These are phyloP conservation scores for Antrodiella citrinella DNA, from an alignment of 768 basidiomycete species.

Conservation along the genomic window DNA sequence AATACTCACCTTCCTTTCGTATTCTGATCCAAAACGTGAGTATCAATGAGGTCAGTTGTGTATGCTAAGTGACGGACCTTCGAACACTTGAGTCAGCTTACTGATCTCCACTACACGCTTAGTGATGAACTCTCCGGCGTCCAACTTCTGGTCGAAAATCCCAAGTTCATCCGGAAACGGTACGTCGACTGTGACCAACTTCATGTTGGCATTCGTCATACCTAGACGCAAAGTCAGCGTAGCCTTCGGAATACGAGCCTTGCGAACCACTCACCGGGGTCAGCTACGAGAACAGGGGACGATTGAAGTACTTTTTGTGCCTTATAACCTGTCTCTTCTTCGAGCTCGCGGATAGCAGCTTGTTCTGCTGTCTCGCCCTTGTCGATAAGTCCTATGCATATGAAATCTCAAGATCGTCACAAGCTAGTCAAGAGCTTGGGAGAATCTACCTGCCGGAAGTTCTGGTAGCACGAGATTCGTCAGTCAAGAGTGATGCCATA, in stretches of 20 bases:
- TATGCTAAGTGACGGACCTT: constrained; percentile 45
- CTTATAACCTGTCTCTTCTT: constrained; percentile 89
- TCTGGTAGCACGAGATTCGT: constrained; percentile 30
- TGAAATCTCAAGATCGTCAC: not conserved
- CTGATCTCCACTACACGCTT: constrained; percentile 61
- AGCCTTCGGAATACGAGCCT: not conserved
- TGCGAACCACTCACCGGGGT: constrained; percentile 49
- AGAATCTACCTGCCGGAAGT: constrained; percentile 42
- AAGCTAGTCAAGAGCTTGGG: constrained; percentile 18
- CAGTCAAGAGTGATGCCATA: no score
- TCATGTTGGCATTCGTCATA: constrained; percentile 93
- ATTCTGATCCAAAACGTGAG: constrained; percentile 37
- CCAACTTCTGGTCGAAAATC: constrained; percentile 66
- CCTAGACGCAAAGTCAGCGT: constrained; percentile 33
- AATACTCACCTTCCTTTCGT: constrained; percentile 43
- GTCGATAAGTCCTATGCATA: constrained; percentile 65
- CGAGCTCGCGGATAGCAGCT: constrained; percentile 80
- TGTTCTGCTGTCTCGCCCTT: constrained; percentile 74
- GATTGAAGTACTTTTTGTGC: constrained; percentile 55
- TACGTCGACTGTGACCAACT: constrained; percentile 69
- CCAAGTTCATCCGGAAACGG: constrained; percentile 58
- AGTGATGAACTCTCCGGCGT: constrained; percentile 81
- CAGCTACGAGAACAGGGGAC: constrained; percentile 53
- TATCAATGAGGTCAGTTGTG: not conserved
- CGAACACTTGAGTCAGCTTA: constrained; percentile 53